Evolutionary conservation across 371 early-diverging fungal genomes (phyloP), one percentile per base, ranked within the genome.

Genomic region (Nematocida sp.): DNA sequence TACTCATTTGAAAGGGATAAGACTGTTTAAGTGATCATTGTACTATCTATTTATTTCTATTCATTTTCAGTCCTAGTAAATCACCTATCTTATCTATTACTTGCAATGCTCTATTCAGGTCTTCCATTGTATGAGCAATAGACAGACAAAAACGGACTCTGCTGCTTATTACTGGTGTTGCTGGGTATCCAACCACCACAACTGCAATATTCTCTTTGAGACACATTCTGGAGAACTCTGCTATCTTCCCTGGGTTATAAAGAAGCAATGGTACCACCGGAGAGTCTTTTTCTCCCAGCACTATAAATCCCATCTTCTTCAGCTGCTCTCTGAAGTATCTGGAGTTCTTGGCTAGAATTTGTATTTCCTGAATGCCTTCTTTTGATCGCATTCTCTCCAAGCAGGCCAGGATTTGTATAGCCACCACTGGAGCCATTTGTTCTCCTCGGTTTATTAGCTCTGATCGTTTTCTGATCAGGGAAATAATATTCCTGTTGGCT

Each of bases 181-280:
- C 93, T 0, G 98, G 98, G 84, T 94, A 95, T 19, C 93, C 94
- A 2, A 96, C 98, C 1, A 97, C 95, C 3, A 96, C 96, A 21
- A 94, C 91, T 5, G 95, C 96, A 70, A 99, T 86, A 49, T 90
- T 90, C 37, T 93, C 87, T 75, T 88, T 86, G 38, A 94, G 85
- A 78, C 90, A 88, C 80, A 91, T 89, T 25, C 95, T 86, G 37
- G 94, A 81, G 81, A 99, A 96, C 27, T 93, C 95, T 32, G 90
- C 88, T 67, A 97, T 90, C 84, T 99, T 99, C 61, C 92, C 94
- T 11, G 97, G 97, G 81, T 91, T 91, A 80, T 90, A 92, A 37
- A 99, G 85, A 34, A 99, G 82, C 53, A 99, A 78, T 0, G 99
- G 98, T n/a, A 97, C 86, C 7, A 99, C 91, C 25, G 97, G 98